Conservation (phyloP, 2,329 filamentous ascomycete genomes). For the Curvularia sp. region DNA sequence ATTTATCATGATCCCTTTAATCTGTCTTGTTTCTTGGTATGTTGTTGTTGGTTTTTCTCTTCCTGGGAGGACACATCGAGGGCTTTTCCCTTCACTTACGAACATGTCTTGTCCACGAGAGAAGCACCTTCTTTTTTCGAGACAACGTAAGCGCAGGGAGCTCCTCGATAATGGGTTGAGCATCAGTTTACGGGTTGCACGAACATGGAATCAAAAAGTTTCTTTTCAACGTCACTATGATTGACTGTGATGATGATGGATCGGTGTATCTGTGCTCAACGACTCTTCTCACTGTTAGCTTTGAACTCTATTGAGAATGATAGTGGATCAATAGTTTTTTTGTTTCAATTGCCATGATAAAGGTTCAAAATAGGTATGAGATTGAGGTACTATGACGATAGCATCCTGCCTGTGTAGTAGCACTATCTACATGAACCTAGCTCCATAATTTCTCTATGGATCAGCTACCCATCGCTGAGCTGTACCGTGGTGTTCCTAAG, state of each 20-base stretch:
- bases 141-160: constrained; percentile 40
- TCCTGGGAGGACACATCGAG: constrained; percentile 6
- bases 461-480: neutral
- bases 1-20: neutral
- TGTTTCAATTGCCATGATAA: neutral
- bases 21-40: neutral
- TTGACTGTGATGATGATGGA: neutral
- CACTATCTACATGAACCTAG: neutral
- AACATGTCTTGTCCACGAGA: constrained; percentile 19
- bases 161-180: constrained; percentile 41
- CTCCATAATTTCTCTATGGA: neutral
- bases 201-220: constrained; percentile 4
- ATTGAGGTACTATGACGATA: neutral
- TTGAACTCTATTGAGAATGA: too few relatives aligned
- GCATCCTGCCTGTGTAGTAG: neutral
- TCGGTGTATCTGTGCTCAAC: neutral
- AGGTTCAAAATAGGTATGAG: neutral
- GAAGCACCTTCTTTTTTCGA: constrained; percentile 6
- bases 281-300: too few relatives aligned
- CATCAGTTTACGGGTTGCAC: constrained; percentile 37
- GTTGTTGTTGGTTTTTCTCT: neutral
- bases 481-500: neutral
- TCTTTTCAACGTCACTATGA: neutral
- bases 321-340: too few relatives aligned
- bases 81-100: constrained; percentile 5